Percentiles rank a stretch among this genome's conserved stretches.
phyloP scores from a whole-genome alignment of 148 eudicot genomes.

The Salicornia ramosissima region DNA sequence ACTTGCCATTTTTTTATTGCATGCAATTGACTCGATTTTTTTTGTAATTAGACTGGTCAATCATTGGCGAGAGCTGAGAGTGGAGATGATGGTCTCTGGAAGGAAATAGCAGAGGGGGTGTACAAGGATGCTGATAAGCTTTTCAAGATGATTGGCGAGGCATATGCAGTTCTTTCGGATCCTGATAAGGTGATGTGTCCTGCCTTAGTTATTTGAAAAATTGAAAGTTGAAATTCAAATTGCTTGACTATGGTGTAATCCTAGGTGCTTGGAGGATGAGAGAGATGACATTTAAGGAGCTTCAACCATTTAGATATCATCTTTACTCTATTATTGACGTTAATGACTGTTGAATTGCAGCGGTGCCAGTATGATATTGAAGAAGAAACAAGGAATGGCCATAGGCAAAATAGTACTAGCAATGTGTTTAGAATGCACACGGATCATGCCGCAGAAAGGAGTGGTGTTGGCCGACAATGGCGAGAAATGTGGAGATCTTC shows the following conservation, averaged over 20 bases:
- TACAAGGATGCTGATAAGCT: conserved; percentile 84
- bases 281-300: background rate
- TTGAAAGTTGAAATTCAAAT: no score
- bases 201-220: no score
- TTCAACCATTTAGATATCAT: background rate
- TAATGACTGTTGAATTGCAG: conserved; percentile 33
- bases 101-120: conserved; percentile 70
- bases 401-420: conserved; percentile 39
- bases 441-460: conserved; percentile 48
- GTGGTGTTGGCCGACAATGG: conserved; percentile 52
- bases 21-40: conserved; percentile 10
- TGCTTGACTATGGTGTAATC: no score
- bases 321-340: background rate
- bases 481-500: conserved; percentile 53
- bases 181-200: conserved; percentile 54
- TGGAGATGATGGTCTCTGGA: conserved; percentile 81
- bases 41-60: conserved; percentile 64
- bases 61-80: conserved; percentile 68
- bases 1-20: no score
- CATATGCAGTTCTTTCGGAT: conserved; percentile 87
- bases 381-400: conserved; percentile 59
- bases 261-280: background rate
- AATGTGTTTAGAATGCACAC: conserved; percentile 39
- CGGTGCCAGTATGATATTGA: conserved; percentile 67
- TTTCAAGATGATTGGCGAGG: conserved; percentile 97